Evolutionary conservation across 768 basidiomycete species (phyloP).

Genomic region (Tricholoma matsutake): DNA sequence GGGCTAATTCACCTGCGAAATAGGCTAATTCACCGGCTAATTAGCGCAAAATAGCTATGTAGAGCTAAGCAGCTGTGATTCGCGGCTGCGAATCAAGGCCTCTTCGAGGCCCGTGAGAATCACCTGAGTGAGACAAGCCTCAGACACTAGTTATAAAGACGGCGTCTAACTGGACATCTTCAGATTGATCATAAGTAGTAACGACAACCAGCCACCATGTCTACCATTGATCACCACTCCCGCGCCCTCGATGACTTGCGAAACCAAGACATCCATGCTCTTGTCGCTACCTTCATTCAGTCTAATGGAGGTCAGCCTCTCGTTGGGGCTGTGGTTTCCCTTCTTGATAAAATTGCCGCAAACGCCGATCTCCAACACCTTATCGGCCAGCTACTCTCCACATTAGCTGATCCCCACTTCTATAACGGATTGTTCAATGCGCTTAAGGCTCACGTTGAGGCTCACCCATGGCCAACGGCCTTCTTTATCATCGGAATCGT

Average conservation of each 20-base stretch:
- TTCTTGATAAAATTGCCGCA: neutral
- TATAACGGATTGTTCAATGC: neutral
- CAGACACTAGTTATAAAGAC: too few species aligned
- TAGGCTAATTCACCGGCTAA: too few species aligned
- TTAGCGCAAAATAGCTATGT: too few species aligned
- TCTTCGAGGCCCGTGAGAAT: too few species aligned
- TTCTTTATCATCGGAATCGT: neutral
- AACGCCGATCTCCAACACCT: neutral
- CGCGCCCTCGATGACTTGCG: neutral
- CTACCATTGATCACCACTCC: neutral
- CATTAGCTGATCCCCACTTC: neutral
- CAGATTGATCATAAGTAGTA: neutral
- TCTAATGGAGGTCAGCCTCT: neutral
- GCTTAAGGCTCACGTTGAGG: neutral
- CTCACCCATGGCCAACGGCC: neutral
- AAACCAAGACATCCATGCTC: neutral
- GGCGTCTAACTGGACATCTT: too few species aligned
- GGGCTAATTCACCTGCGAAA: too few species aligned
- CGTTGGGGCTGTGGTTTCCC: constrained; percentile 1
- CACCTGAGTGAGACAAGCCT: too few species aligned
- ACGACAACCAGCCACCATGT: neutral
- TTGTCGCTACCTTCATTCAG: neutral
- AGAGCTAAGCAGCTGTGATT: too few species aligned
- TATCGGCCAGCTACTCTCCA: neutral
- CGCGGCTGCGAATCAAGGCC: too few species aligned